These are phyloP conservation scores for Vinca minor DNA, from an alignment of 257 asterid species.

Conservation along the genomic window DNA sequence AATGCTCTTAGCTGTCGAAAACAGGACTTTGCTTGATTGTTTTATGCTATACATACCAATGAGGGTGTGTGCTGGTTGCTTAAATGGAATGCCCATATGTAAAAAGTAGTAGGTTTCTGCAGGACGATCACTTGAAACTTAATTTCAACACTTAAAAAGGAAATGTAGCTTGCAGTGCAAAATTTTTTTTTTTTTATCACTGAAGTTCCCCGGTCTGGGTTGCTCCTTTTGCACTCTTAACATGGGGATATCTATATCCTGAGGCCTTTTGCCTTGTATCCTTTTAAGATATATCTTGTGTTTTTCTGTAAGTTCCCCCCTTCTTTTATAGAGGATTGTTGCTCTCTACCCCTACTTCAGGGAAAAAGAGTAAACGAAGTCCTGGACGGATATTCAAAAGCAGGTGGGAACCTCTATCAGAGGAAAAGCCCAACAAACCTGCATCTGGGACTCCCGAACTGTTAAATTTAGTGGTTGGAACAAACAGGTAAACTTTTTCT, in stretches of 20 bases:
- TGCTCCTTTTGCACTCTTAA: slow-evolving; percentile 2
- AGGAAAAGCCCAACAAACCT: slow-evolving; percentile 53
- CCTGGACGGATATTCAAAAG: slow-evolving; percentile 86
- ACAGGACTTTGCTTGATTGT: not conserved
- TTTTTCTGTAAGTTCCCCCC: slow-evolving; percentile 10
- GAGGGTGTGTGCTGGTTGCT: too few relatives aligned
- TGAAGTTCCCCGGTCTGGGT: not conserved
- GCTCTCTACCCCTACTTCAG: slow-evolving; percentile 34
- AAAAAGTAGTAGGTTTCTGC: too few relatives aligned
- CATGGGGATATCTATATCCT: not conserved
- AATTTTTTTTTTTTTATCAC: too few relatives aligned
- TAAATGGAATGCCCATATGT: too few relatives aligned
- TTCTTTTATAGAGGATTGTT: slow-evolving; percentile 38
- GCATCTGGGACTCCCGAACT: slow-evolving; percentile 33
- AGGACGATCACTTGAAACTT: too few relatives aligned
- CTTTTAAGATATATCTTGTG: not conserved
- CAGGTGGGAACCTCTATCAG: slow-evolving; percentile 91
- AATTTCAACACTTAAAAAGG: not conserved
- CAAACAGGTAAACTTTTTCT: slow-evolving; percentile 49
- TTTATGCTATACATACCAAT: too few relatives aligned
- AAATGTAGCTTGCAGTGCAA: not conserved
- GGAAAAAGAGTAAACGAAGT: slow-evolving; percentile 56
- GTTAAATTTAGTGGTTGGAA: slow-evolving; percentile 66
- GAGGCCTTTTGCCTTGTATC: not conserved
- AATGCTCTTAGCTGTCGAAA: not conserved